phyloP scores from a whole-genome alignment of 73 alveolate species.

The Symbiodinium natans region DNA sequence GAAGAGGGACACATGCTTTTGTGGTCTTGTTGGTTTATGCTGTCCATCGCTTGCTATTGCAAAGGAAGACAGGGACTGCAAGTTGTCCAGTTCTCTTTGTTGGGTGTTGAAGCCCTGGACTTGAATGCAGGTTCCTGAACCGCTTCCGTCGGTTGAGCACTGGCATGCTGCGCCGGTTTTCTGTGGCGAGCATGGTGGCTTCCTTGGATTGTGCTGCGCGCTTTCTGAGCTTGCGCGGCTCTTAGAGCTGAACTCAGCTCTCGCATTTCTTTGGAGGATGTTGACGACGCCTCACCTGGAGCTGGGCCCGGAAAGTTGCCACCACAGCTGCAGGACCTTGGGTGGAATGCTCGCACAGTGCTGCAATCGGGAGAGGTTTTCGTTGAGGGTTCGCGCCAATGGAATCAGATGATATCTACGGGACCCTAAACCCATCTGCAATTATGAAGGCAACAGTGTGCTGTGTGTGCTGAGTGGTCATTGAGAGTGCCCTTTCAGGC shows the following conservation, averaged over 20 bases:
- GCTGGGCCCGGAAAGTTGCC: constrained; percentile 82
- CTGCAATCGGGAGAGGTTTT: too few species aligned
- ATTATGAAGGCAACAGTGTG: too few species aligned
- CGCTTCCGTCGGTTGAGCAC: constrained; percentile 76
- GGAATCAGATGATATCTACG: too few species aligned
- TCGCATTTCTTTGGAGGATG: constrained; percentile 1
- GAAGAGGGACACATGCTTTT: neutral
- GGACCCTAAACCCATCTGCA: too few species aligned
- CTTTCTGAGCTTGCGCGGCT: neutral
- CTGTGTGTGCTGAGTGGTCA: too few species aligned
- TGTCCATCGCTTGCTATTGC: neutral
- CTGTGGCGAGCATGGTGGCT: constrained; percentile 55
- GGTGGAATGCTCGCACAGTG: too few species aligned
- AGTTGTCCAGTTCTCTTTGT: neutral
- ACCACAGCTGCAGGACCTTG: constrained; percentile 61
- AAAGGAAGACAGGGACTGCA: neutral
- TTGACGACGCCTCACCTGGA: constrained; percentile 26
- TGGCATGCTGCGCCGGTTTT: constrained; percentile 88
- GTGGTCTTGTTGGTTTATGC: neutral
- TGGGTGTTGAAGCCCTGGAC: too few species aligned
- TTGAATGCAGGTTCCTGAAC: constrained; percentile 30
- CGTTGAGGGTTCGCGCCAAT: too few species aligned
- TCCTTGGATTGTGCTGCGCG: neutral
- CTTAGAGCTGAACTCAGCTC: neutral
- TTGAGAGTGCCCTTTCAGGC: too few species aligned